Evolutionary conservation across 2,329 filamentous ascomycete species (phyloP), one percentile per base, ranked within the genome.

Genomic region (Juglanconis oblonga): DNA sequence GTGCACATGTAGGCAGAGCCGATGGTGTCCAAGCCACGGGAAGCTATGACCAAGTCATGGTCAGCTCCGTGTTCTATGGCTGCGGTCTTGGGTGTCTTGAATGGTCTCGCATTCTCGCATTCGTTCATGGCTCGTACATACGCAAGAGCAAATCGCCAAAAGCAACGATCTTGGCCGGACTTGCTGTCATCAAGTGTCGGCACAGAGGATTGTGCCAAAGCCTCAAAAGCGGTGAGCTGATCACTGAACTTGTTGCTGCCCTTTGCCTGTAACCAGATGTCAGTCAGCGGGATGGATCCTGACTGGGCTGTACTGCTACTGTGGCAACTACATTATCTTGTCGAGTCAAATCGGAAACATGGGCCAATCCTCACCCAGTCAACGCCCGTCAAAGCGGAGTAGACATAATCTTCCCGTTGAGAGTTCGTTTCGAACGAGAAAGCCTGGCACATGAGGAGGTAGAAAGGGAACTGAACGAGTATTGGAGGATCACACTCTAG

Each of bases 21-120:
- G 17, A 57, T 51, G 8, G 55, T 57, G 32, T 57, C 55, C 11
- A 57, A 29, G 35, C 31, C 55, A 38, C 55, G 55, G 11, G 47
- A 17, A 13, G 36, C 35, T 8, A 57, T 57, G 17, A 57, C 35
- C 9, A 51, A 9, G 29, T 51, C 47, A 9, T 40, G 36, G 40
- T 52, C 44, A 32, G 52, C 47, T 42, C 55, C 55, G 9, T 57
- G 55, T 11, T 51, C 17, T 3, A 44, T 52, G 55, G 10, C 14
- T n/a, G 47, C 55, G 9, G 14, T 24, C n/a, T 57, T 57, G 29
- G 47, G 55, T 11, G 49, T 31, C 49, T 40, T 57, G 47, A 51
- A 51, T n/a, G 55, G 14, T 24, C 55, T 57, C 17, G 55, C 47
- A n/a, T 57, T 57, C 47, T 57, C 55, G 47, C 47, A 52, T n/a